phyloP scores from a whole-genome alignment of 805 yeast species.

The Cyberlindnera maritima region DNA sequence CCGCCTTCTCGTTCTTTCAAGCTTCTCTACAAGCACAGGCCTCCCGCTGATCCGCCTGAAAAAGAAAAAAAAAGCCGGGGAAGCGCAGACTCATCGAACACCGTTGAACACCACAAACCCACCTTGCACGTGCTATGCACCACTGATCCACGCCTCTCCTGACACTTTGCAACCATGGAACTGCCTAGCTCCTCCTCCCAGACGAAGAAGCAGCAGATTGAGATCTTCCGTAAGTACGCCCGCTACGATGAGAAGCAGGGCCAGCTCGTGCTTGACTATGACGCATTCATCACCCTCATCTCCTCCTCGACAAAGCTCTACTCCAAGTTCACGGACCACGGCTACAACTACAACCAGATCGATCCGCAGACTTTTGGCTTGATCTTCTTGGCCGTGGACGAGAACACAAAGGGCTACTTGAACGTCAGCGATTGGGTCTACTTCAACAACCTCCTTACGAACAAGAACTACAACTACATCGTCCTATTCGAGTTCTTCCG shows the following conservation, averaged over 20 bases:
- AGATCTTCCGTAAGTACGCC: conserved; percentile 44
- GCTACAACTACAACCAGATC: conserved; percentile 47
- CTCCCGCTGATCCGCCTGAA: conserved; percentile 1
- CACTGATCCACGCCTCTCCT: not conserved
- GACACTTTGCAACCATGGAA: conserved; percentile 39
- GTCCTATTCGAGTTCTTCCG: conserved; percentile 53
- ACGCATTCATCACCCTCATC: conserved; percentile 35
- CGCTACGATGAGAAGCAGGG: conserved; percentile 31
- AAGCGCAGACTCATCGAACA: no score
- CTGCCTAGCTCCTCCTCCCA: conserved; percentile 34
- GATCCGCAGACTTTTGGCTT: conserved; percentile 62
- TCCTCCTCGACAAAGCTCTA: conserved; percentile 26
- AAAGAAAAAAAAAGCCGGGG: conserved; percentile 2
- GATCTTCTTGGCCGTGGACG: conserved; percentile 80
- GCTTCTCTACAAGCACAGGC: no score
- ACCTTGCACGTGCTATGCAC: conserved; percentile 1
- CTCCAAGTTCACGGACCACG: conserved; percentile 20
- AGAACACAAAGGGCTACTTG: conserved; percentile 63
- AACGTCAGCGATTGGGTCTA: conserved; percentile 69
- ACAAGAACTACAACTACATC: conserved; percentile 46
- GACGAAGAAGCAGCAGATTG: conserved; percentile 37
- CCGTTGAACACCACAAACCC: no score
- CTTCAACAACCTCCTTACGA: conserved; percentile 56
- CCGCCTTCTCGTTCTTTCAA: no score
- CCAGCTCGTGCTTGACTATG: conserved; percentile 33